Evolutionary conservation across 129 eudicot genomes (phyloP).

Genomic region (Pseudognaphalium luteoalbum): DNA sequence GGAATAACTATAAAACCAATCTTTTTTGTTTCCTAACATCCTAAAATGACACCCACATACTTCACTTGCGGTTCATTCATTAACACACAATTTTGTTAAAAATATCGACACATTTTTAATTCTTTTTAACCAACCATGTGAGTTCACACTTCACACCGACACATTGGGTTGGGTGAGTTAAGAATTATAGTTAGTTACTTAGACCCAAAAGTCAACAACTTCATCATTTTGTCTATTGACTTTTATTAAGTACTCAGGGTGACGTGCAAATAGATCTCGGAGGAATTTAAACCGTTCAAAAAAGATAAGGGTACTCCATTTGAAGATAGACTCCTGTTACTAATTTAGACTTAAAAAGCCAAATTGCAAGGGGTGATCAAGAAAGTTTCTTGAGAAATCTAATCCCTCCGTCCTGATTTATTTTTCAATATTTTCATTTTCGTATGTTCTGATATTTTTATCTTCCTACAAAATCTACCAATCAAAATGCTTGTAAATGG

Average conservation of each 20-base stretch:
- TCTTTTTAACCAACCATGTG: slow-evolving; percentile 21
- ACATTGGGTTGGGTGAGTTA: slow-evolving; percentile 32
- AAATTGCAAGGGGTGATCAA: not conserved
- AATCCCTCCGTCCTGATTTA: too few species aligned
- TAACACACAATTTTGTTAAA: not conserved
- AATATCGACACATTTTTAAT: not conserved
- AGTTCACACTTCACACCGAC: slow-evolving; percentile 37
- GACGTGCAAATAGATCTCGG: not conserved
- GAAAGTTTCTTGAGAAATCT: not conserved
- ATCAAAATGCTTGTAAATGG: too few species aligned
- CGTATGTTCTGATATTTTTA: too few species aligned
- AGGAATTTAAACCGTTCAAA: not conserved
- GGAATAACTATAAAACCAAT: slow-evolving; percentile 17
- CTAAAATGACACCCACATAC: slow-evolving; percentile 17
- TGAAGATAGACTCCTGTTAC: not conserved
- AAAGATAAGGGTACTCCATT: not conserved
- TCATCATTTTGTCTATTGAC: slow-evolving; percentile 13
- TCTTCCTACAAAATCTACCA: too few species aligned
- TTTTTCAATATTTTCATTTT: too few species aligned
- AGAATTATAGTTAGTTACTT: not conserved
- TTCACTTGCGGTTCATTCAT: slow-evolving; percentile 10
- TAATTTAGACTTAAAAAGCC: not conserved
- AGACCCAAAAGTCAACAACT: slow-evolving; percentile 24
- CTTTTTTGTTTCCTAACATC: slow-evolving; percentile 12
- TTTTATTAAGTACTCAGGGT: not conserved